A percentile compares a stretch with the other conserved stretches of the same genome.
These are phyloP conservation scores for Cochlearia excelsa DNA, from an alignment of 345 rosid genomes.

Conservation along the genomic window DNA sequence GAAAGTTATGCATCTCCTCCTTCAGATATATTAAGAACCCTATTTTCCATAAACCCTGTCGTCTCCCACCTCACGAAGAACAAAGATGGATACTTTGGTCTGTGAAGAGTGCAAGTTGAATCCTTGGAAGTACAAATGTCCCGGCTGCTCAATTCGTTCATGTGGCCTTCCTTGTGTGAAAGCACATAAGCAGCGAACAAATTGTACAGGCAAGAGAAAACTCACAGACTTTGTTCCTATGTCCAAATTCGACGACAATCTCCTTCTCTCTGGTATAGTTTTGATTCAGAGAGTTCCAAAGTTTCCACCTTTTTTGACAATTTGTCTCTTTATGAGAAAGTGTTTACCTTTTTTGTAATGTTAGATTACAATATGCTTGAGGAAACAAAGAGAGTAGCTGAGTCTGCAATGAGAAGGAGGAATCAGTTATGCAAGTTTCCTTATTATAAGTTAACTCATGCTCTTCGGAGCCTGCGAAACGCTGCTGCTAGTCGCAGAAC, in stretches of 20 bases:
- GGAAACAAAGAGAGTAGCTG: constrained; percentile 73
- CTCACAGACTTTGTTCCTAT: constrained; percentile 54
- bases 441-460: constrained; percentile 37
- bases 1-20: background rate
- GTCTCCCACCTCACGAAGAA: background rate
- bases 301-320: background rate
- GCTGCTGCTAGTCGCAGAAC: constrained; percentile 68
- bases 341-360: background rate
- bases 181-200: constrained; percentile 74
- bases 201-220: constrained; percentile 67
- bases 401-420: constrained; percentile 66
- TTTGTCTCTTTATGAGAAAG: background rate
- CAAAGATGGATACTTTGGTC: background rate
- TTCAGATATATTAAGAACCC: background rate
- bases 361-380: constrained; percentile 83
- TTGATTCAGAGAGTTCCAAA: too few species aligned
- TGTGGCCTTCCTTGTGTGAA: constrained; percentile 81
- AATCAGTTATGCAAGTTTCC: constrained; percentile 39
- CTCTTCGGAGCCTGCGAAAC: constrained; percentile 40
- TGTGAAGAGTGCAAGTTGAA: constrained; percentile 69
- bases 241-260: constrained; percentile 60
- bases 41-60: constrained; percentile 18
- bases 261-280: constrained; percentile 69
- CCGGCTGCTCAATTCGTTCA: constrained; percentile 72
- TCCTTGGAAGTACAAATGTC: constrained; percentile 74